Evolutionary conservation across 768 basidiomycete genomes (phyloP).

Genomic region (Phlebiopsis flavidoalba): DNA sequence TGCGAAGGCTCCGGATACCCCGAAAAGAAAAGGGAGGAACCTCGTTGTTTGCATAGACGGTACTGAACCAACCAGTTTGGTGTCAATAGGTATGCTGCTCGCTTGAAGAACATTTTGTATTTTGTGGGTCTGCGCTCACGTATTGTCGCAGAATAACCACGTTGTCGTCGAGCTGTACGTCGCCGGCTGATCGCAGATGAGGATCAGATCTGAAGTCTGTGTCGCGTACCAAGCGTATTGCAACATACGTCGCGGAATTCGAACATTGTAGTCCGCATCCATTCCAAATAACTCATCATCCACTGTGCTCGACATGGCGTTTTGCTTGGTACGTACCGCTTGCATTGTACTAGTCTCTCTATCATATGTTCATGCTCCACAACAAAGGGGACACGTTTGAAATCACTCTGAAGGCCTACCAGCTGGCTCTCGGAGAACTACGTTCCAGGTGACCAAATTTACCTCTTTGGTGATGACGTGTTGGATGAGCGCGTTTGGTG

Average conservation of each 20-base stretch:
- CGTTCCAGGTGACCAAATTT: background rate
- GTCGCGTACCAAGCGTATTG: no score
- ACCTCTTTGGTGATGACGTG: background rate
- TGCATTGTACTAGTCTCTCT: no score
- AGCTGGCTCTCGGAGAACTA: background rate
- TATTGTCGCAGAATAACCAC: background rate
- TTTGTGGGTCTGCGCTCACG: no score
- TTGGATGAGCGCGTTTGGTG: no score
- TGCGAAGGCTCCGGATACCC: no score
- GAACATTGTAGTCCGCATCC: no score
- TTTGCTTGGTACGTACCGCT: no score
- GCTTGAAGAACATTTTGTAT: background rate
- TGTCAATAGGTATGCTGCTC: background rate
- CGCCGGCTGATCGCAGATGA: background rate
- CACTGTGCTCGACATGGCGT: no score
- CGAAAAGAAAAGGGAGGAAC: background rate
- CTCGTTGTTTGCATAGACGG: constrained; percentile 2
- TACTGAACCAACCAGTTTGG: background rate
- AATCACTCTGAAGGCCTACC: background rate
- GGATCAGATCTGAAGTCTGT: no score
- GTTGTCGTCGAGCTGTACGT: constrained; percentile 1
- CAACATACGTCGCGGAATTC: background rate
- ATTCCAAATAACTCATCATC: no score
- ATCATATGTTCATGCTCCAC: no score
- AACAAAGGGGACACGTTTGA: background rate